phyloP scores from a whole-genome alignment of 2,329 filamentous ascomycete species.

The Paecilomyces sp. region DNA sequence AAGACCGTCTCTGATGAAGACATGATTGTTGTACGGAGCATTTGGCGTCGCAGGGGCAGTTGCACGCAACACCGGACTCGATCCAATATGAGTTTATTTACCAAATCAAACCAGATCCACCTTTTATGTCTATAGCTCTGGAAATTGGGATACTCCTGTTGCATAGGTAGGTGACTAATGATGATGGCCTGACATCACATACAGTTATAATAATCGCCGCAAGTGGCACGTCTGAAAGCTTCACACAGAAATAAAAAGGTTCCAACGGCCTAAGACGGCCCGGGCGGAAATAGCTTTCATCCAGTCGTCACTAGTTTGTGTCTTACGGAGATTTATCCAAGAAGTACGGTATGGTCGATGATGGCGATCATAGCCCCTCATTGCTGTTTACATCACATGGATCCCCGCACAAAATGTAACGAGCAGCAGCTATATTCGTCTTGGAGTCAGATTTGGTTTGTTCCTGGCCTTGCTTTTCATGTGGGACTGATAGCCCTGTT shows the following conservation, averaged over 20 bases:
- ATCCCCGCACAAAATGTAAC: neutral
- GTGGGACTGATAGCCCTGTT: neutral
- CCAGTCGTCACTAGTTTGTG: neutral
- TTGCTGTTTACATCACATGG: neutral
- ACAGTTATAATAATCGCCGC: neutral
- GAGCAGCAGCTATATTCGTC: neutral
- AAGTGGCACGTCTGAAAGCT: neutral
- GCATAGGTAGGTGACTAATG: constrained; percentile 6
- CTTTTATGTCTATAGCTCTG: neutral
- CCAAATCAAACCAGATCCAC: neutral
- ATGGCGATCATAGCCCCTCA: neutral
- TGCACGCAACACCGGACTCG: constrained; percentile 2
- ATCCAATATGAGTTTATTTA: neutral
- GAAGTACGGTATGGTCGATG: neutral
- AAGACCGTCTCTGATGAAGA: constrained; percentile 16
- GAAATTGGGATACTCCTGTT: neutral
- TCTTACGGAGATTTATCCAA: neutral
- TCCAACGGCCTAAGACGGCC: neutral
- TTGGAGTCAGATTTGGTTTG: neutral
- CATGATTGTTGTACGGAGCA: constrained; percentile 17
- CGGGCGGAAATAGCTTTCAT: neutral
- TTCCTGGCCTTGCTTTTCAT: neutral
- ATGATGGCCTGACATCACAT: constrained; percentile 23
- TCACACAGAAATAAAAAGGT: neutral
- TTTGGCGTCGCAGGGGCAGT: constrained; percentile 9